Base-by-base conservation (phyloP, 371 early-diverging fungal genomes). In the Mucor piriformis region DNA sequence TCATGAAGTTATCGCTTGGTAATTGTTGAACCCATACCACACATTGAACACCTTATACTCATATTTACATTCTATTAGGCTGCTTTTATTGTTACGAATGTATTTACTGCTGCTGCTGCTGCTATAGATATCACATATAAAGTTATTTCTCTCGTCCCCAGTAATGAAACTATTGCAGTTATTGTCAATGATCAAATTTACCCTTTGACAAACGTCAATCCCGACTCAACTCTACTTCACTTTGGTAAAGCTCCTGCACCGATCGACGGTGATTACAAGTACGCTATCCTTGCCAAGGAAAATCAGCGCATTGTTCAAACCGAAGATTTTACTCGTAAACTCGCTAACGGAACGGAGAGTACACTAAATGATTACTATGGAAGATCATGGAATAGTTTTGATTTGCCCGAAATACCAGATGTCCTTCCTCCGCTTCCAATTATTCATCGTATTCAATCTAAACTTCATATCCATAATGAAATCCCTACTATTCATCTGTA, bases 401-500 rank as follows among this genome's bases (percentile, higher is more conserved):
- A 48, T 5, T n/a, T 58, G 2, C 38, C 33, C 7, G 12, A 49
- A 20, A n/a, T 69, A 0, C 65, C 65, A 8, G 29, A 43, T 8
- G n/a, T 62, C 2, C 29, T 51, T 15, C 46, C 46, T 4, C 56
- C 61, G 1, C 47, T 69, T 21, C 29, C 48, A n/a, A 23, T 61
- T 29, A 54, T 69, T 15, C n/a, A 65, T 18, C 70, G 70, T n/a
- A 55, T 65, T 8, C 13, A 55, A 2, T 59, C 65, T 24, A 38
- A 64, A 2, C 56, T 65, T 6, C 59, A 61, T 50, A 50, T 57
- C n/a, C 58, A 69, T 6, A 54, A 58, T 1, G 54, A 69, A 48
- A 69, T 69, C 25, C 66, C 66, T 33, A 65, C 66, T 5, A 55
- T 69, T 20, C 62, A 69, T 18, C 24, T 69, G 4, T 34, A 34